These are phyloP conservation scores for Aspergillus cavernicola DNA, from an alignment of 495 filamentous ascomycete genomes.

Conservation along the genomic window DNA sequence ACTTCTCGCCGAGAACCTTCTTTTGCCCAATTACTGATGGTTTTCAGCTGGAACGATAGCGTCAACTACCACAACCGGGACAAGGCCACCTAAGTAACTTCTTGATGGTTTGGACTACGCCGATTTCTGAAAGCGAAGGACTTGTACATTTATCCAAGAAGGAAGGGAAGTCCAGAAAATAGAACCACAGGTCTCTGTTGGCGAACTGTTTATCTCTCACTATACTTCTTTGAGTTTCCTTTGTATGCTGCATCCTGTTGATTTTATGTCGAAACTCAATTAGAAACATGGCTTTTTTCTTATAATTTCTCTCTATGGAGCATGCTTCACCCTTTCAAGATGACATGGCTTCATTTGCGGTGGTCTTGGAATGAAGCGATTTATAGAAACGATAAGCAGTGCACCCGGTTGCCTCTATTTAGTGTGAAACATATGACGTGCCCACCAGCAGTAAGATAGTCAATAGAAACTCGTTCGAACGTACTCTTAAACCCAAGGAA, in stretches of 20 bases:
- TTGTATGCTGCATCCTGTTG: slow-evolving; percentile 9
- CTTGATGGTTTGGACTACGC: not conserved
- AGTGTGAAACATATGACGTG: too few species aligned
- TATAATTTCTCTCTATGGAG: not conserved
- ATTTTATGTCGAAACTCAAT: not conserved
- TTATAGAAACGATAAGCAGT: too few species aligned
- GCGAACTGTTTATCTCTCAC: not conserved
- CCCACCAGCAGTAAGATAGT: too few species aligned
- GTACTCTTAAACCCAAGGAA: too few species aligned
- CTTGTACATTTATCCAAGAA: slow-evolving; percentile 24
- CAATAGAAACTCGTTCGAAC: too few species aligned
- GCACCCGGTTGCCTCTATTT: too few species aligned
- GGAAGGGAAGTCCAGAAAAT: slow-evolving; percentile 11
- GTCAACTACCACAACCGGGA: slow-evolving; percentile 98
- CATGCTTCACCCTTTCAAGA: too few species aligned
- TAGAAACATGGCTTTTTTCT: not conserved
- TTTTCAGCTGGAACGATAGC: slow-evolving; percentile 78
- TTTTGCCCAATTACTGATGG: slow-evolving; percentile 19
- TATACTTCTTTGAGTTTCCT: slow-evolving; percentile 32
- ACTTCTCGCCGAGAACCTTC: not conserved
- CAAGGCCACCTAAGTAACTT: slow-evolving; percentile 53
- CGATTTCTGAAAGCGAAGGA: not conserved
- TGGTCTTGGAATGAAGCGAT: too few species aligned
- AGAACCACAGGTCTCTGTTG: slow-evolving; percentile 18
- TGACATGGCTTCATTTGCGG: not conserved